A percentile compares a stretch with the other conserved stretches of the same genome.
These are phyloP conservation scores for Phytophthora uliginosa DNA, from an alignment of 352 stramenopile species.

Conservation along the genomic window DNA sequence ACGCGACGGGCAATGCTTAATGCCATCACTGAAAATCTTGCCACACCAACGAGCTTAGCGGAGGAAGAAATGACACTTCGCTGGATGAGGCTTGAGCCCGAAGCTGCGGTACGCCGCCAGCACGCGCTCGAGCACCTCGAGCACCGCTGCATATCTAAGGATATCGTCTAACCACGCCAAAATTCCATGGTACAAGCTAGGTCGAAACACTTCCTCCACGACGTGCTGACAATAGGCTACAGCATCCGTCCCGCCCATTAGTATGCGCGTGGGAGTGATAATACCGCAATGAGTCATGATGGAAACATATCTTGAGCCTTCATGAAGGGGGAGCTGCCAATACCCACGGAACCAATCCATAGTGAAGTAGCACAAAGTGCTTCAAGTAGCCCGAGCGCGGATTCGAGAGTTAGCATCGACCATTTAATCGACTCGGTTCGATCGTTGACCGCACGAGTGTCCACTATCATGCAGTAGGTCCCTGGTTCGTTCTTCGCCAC, in stretches of 20 bases:
- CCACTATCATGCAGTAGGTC: conserved; percentile 8
- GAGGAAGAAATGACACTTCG: conserved; percentile 4
- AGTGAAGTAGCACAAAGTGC: conserved; percentile 3
- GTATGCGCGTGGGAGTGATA: conserved; percentile 19
- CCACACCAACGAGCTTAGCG: conserved; percentile 9
- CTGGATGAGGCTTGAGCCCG: conserved; percentile 7
- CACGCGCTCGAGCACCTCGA: conserved; percentile 9
- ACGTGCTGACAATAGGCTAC: conserved; percentile 5
- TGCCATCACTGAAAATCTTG: conserved; percentile 1
- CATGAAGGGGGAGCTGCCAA: conserved; percentile 17
- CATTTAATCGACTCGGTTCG: conserved; percentile 8
- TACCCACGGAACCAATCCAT: conserved; percentile 26
- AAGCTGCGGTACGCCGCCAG: background rate
- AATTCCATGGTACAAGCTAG: background rate
- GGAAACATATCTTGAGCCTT: conserved; percentile 15
- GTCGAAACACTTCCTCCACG: conserved; percentile 9
- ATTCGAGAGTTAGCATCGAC: conserved; percentile 17
- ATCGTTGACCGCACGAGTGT: conserved; percentile 1
- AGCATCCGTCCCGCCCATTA: conserved; percentile 17
- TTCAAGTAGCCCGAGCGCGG: conserved; percentile 1
- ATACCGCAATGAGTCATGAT: conserved; percentile 12
- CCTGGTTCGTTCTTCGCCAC: conserved; percentile 4
- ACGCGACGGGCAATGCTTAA: conserved; percentile 6
- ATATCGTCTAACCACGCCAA: conserved; percentile 16
- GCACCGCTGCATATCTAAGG: conserved; percentile 3